A percentile compares a stretch with the other conserved stretches of the same genome.
Evolutionary conservation across 2,329 filamentous ascomycete genomes (phyloP).

Genomic region (Calycina marina): DNA sequence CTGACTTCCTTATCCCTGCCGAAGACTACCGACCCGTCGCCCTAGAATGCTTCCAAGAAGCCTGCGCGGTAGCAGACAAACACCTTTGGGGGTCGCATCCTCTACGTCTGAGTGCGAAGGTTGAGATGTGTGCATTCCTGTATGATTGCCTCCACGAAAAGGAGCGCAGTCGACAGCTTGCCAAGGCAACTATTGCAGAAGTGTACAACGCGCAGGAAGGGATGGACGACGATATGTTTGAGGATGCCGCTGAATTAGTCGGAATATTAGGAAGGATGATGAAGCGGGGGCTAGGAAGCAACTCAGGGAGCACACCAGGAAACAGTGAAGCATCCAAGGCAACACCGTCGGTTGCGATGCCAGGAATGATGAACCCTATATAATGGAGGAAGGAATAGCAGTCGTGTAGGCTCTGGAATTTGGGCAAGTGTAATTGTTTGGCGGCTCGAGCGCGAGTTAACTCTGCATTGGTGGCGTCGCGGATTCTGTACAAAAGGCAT

Average conservation of each 20-base stretch:
- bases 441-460: too few species aligned
- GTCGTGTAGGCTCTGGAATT: too few species aligned
- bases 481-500: neutral
- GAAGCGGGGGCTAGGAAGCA: slow-evolving; percentile 42
- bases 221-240: slow-evolving; percentile 91
- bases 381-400: slow-evolving; percentile 3
- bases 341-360: slow-evolving; percentile 5
- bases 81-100: slow-evolving; percentile 81
- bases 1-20: slow-evolving; percentile 67
- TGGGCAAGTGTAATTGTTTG: too few species aligned
- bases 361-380: slow-evolving; percentile 17
- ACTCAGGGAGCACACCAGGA: slow-evolving; percentile 11
- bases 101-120: slow-evolving; percentile 73
- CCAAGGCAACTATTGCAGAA: slow-evolving; percentile 71
- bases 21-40: slow-evolving; percentile 74
- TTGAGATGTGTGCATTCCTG: slow-evolving; percentile 84
- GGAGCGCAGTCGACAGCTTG: slow-evolving; percentile 60
- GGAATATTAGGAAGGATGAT: slow-evolving; percentile 79
- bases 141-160: slow-evolving; percentile 84
- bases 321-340: slow-evolving; percentile 1
- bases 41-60: slow-evolving; percentile 65
- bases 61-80: slow-evolving; percentile 56
- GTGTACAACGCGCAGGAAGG: slow-evolving; percentile 85
- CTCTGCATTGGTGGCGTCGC: neutral
- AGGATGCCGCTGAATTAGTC: slow-evolving; percentile 79